Evolutionary conservation across 2,329 filamentous ascomycete genomes (phyloP), one percentile per base, ranked within the genome.

Genomic region (Cordyceps javanica): DNA sequence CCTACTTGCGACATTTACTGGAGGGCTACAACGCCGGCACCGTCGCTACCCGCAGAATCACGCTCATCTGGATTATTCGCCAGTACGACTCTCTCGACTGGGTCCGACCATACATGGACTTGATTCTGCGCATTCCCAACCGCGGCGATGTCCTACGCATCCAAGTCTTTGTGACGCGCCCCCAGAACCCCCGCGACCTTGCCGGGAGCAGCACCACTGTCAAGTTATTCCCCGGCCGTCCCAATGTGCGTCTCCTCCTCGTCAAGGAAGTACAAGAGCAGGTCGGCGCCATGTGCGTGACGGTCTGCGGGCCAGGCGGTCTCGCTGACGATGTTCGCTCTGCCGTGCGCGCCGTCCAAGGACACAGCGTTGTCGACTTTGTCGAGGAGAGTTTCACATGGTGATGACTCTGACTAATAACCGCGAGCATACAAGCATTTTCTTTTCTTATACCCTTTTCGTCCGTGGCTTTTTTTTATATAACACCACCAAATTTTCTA

Each of bases 41-140:
- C 1, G 85, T 91, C 38, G 91, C 93, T 5, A 91, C 90, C 3
- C 87, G 91, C 53, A 85, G 87, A 41, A 75, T 97, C 48, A 90
- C 88, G 1, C 83, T 97, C 8, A 84, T 97, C 60, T 97, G 94
- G 94, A 87, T 96, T 67, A 89, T 97, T 62, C 90, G 94, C 61
- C 90, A 91, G 57, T 88, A 89, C 38, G 88, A 96, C 67, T 87
- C 93, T 58, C 82, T 97, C 8, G 91, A 96, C 71, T 97, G 94
- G 93, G 89, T 96, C 59, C 85, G 90, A 8, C 90, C 90, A 5
- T 97, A 90, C 87, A 87, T 88, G 82, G 82, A 88, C 63, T 73
- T 77, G 57, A 74, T 97, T 55, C 79, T 97, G 32, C 81, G 82
- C 57, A 87, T 97, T 80, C 88, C 90, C 13, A 82, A 86, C 64